phyloP scores from a whole-genome alignment of 164 flowering plant genomes.

The Magnolia sinica region DNA sequence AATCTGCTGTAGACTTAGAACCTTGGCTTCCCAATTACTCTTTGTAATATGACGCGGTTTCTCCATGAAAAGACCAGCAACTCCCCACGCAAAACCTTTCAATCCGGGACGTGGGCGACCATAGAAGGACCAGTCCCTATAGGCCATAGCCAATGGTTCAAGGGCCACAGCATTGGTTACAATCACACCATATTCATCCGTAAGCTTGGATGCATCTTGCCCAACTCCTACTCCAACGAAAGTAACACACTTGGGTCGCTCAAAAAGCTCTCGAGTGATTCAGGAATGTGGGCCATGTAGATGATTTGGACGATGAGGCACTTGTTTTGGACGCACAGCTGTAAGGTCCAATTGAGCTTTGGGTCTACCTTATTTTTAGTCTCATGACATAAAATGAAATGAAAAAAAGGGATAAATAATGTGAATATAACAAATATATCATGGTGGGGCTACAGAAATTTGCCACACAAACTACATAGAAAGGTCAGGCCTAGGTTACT shows the following conservation, averaged over 20 bases:
- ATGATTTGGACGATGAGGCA: conserved; percentile 5
- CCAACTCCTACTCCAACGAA: background rate
- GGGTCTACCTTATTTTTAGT: too few species aligned
- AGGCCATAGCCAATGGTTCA: background rate
- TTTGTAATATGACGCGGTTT: background rate
- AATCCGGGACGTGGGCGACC: background rate
- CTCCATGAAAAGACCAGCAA: background rate
- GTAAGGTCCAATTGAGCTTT: background rate
- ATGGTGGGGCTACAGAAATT: too few species aligned
- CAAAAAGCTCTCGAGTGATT: background rate
- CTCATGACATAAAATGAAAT: too few species aligned
- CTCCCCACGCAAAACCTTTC: background rate
- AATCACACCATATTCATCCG: background rate
- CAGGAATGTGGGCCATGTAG: background rate
- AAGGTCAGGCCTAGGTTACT: too few species aligned
- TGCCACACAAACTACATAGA: too few species aligned
- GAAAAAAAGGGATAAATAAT: too few species aligned
- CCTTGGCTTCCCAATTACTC: background rate
- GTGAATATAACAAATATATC: too few species aligned
- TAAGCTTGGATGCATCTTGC: background rate
- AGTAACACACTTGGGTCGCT: background rate
- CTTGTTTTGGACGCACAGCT: background rate
- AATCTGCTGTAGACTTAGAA: background rate
- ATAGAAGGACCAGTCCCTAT: background rate
- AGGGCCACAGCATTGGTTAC: background rate